Evolutionary conservation across 179 eudicot species (phyloP), one percentile per base, ranked within the genome.

Genomic region (Sideroxylon spinosum): DNA sequence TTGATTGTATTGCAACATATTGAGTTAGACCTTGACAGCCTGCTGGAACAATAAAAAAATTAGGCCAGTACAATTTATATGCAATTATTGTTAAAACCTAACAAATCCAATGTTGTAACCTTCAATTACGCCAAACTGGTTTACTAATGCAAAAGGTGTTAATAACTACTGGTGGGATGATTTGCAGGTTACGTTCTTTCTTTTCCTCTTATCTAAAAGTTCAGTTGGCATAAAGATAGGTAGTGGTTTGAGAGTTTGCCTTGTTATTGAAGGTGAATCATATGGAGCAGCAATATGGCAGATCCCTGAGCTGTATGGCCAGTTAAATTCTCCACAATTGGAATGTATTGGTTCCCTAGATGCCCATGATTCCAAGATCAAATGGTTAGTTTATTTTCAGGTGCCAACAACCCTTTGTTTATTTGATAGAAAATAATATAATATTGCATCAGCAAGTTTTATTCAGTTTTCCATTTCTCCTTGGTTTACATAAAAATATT

Each of bases 221-320:
- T 64, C 19, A 65, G 11, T 56, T 28, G 76, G 44, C 22, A 10
- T 74, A 32, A 4, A 32, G 10, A 28, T 2, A 20, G 50, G 53
- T 37, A 75, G 73, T 68, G 64, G 16, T 57, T 48, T 80, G 71
- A 57, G 52, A 8, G 22, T 74, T 11, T 78, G 9, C 70, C 29
- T 6, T 55, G 66, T 77, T 67, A 78, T 68, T 89, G 53, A 82
- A 95, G 98, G 98, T 83, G 97, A 95, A 84, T 83, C 95, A 49
- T 91, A 91, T 82, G 97, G 97, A 82, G 98, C 98, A 72, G 95
- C 98, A 29, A 85, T 95, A 80, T 95, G 98, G 98, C 97, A 91
- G 86, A 93, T 93, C 75, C 98, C 98, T 79, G 98, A 95, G 89
- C 80, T 95, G 44, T 93, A 95, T 86, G 98, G 98, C 70, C 97